Evolutionary conservation across 2,329 filamentous ascomycete species (phyloP), one percentile per base, ranked within the genome.

Genomic region (Colletotrichum navitas): DNA sequence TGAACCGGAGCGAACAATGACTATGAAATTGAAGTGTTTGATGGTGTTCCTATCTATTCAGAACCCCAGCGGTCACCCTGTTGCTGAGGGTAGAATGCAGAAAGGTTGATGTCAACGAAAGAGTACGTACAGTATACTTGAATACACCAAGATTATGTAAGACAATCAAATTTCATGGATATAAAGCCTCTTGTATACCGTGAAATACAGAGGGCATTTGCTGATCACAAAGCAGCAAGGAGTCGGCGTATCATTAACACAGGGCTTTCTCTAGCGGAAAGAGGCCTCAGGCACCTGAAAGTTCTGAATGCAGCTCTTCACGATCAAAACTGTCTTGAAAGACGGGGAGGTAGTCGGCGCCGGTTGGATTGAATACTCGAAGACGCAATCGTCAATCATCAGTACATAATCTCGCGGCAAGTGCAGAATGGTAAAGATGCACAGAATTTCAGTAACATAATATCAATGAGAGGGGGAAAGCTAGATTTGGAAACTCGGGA

Each of bases 201-300:
- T 32, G 51, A 2, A 29, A 11, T 21, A 32, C 3, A 18, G 16
- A 21, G 51, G 7, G 16, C 24, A n/a, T 1, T 49, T 55, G 39
- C 58, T 39, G 14, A 45, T 56, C 47, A 49, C 49, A 11, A 39
- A 12, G 65, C 65, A 7, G 58, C 65, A 7, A 29, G 29, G 18
- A 56, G 39, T 3, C 29, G 49, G 39, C 8, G 32, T 34, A 34
- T 39, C 7, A n/a, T 39, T 0, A 41, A 39, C 8, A 29, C 49
- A 11, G 58, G n/a, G 2, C 39, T 26, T 26, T n/a, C 18, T 54
- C 29, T 63, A 14, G 16, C 39, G 5, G 16, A 29, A 8, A 49
- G 58, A 11, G n/a, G 32, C 14, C 63, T 68, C 29, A 34, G 0
- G 36, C 47, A 43, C 16, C 16, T 43, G 58, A 0, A 26, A 12